Conservation (phyloP, 495 filamentous ascomycete species). For the Aspergillus taichungensis region DNA sequence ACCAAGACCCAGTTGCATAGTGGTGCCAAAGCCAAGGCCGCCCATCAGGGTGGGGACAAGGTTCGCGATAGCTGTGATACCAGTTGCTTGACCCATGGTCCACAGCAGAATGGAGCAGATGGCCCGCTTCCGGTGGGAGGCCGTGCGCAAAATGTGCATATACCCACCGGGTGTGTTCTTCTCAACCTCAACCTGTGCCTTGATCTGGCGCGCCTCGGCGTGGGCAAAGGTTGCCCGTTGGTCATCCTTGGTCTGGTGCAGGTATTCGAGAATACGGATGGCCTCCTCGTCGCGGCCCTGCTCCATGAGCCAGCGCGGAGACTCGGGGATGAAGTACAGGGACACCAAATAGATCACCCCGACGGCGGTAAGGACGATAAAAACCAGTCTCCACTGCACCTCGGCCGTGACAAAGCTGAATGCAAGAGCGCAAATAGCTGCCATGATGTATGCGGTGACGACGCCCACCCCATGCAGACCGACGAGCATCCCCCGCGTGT, state of each 20-base stretch:
- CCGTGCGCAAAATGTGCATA: not conserved
- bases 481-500: conserved; percentile 14
- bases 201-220: not conserved
- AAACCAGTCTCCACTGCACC: not conserved
- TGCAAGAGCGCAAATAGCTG: conserved; percentile 8
- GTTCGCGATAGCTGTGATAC: not conserved
- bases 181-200: conserved; percentile 1
- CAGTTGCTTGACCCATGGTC: not conserved
- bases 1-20: not conserved
- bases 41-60: not conserved
- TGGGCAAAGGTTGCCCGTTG: not conserved
- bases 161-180: not conserved
- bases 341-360: not conserved
- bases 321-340: conserved; percentile 50
- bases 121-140: not conserved
- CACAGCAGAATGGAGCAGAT: not conserved
- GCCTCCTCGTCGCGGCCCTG: conserved; percentile 40
- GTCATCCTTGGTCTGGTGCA: conserved; percentile 12
- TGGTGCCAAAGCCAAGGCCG: not conserved
- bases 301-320: conserved; percentile 49
- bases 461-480: conserved; percentile 6
- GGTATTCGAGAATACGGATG: conserved; percentile 31
- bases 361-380: not conserved
- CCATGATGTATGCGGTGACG: conserved; percentile 31
- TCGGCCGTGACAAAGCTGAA: conserved; percentile 30